Base-by-base conservation (phyloP, 208 protist species). In the Wallacemonas sp. region DNA sequence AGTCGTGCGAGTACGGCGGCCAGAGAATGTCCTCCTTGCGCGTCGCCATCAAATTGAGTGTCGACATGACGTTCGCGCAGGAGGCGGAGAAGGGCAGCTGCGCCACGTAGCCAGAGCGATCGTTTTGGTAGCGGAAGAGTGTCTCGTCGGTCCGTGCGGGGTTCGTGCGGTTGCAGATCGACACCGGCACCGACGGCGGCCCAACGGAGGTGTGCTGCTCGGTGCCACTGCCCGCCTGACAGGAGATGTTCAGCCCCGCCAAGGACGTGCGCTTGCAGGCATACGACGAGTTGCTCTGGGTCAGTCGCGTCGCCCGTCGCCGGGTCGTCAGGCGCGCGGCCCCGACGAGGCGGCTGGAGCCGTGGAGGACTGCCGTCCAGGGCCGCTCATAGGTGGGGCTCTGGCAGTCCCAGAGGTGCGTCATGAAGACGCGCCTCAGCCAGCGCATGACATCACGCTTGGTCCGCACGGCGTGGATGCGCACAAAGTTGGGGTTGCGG, bases 1-100 rank as follows among this genome's bases (percentile, higher is more conserved):
- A 59, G 29, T 59, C 52, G n/a, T 29, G 52, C 29, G 52, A 59
- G 31, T 44, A 41, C 0, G 52, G 52, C 52, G 64, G 59, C 76
- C 71, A 82, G 8, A 64, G 39, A 5, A 77, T 63, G 39, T 36
- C 11, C 46, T 73, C 38, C 61, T 73, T 79, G 8, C 54, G 42
- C 7, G 77, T 83, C 49, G 63, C 61, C 54, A 83, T 74, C 32
- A 52, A 7, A 16, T 18, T 23, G 29, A 83, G 57, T 36, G 65
- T 45, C 3, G 39, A 31, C 44, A 41, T 44, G 28, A 74, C 65
- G 26, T 20, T 65, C 20, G 22, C 23, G 65, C 74, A 84, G 20
- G 79, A 75, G 20, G 67, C 46, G 55, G 70, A 39, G 41, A 84
- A 75, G 20, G 79, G 79, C 23, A 80, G 46, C 11, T 69, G 46